Conservation (phyloP, 768 basidiomycete species). For the Boletus reticuloceps region DNA sequence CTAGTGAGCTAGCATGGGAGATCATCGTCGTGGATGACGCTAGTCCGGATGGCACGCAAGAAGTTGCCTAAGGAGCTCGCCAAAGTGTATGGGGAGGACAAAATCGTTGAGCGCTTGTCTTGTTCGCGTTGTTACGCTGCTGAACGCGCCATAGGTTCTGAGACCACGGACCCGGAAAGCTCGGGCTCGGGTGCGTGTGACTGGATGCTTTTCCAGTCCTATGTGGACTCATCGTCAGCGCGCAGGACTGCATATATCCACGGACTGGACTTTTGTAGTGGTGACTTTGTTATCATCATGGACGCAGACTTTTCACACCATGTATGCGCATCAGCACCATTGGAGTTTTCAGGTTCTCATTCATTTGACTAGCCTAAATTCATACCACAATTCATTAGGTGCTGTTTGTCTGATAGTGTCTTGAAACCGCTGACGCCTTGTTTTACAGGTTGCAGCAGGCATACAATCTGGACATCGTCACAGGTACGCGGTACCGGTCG, state of each 20-base stretch:
- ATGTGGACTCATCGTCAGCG: background rate
- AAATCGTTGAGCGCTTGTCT: conserved; percentile 52
- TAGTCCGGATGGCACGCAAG: conserved; percentile 90
- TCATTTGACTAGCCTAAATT: conserved; percentile 74
- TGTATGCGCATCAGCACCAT: conserved; percentile 44
- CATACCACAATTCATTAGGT: conserved; percentile 91
- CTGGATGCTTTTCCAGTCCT: background rate
- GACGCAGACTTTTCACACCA: conserved; percentile 97
- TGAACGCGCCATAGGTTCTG: conserved; percentile 51
- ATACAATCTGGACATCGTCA: conserved; percentile 91
- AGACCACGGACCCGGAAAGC: conserved; percentile 87
- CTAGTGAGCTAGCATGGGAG: conserved; percentile 78
- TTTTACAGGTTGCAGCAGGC: conserved; percentile 66
- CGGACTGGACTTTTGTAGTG: conserved; percentile 83
- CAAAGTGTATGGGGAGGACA: conserved; percentile 79
- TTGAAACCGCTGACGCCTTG: conserved; percentile 1
- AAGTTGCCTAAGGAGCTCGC: conserved; percentile 79
- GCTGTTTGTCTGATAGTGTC: conserved; percentile 3
- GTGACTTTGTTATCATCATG: conserved; percentile 96
- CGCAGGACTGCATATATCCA: conserved; percentile 89
- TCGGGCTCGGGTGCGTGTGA: conserved; percentile 77
- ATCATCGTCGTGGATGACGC: conserved; percentile 91
- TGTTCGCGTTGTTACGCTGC: background rate
- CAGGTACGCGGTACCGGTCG: conserved; percentile 83
- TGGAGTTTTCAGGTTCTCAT: conserved; percentile 1